Conservation (phyloP, 2,329 filamentous ascomycete genomes). For the Colletotrichum cereale region DNA sequence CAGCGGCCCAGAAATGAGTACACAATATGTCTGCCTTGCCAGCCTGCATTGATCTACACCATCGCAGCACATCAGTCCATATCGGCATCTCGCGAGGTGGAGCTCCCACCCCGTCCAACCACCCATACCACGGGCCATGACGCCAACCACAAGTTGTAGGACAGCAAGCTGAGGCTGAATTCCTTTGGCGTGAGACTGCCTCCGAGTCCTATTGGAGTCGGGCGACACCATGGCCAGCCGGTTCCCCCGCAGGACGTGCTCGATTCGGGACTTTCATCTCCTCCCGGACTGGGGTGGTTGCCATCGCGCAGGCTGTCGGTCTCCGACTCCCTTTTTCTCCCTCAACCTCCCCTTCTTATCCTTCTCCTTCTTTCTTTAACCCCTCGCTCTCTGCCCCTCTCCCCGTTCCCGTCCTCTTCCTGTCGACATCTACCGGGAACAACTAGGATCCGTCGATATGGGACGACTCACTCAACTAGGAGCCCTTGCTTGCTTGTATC, state of each 20-base stretch:
- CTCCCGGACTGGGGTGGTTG: conserved; percentile 24
- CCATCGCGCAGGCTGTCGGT: conserved; percentile 19
- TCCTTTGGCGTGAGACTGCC: conserved; percentile 14
- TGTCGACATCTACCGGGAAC: background rate
- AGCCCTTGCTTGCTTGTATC: conserved; percentile 43
- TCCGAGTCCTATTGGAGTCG: conserved; percentile 29
- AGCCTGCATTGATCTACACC: conserved; percentile 14
- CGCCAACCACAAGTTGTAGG: conserved; percentile 20
- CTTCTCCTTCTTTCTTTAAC: conserved; percentile 4
- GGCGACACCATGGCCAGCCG: conserved; percentile 2
- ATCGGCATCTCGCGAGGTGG: conserved; percentile 30
- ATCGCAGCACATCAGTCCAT: conserved; percentile 18
- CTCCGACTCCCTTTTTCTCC: conserved; percentile 35
- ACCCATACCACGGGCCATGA: conserved; percentile 16
- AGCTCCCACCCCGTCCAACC: conserved; percentile 19
- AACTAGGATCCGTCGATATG: conserved; percentile 39
- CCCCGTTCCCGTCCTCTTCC: background rate
- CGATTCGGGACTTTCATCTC: conserved; percentile 20
- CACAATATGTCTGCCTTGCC: conserved; percentile 28
- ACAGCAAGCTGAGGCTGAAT: conserved; percentile 16
- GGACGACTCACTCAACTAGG: conserved; percentile 41
- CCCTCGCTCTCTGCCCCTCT: conserved; percentile 2
- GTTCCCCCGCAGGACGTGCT: conserved; percentile 24
- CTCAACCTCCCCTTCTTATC: background rate
- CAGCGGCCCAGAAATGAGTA: conserved; percentile 3